Evolutionary conservation across 257 asterid genomes (phyloP).

Genomic region (Anisodus acutangulus): DNA sequence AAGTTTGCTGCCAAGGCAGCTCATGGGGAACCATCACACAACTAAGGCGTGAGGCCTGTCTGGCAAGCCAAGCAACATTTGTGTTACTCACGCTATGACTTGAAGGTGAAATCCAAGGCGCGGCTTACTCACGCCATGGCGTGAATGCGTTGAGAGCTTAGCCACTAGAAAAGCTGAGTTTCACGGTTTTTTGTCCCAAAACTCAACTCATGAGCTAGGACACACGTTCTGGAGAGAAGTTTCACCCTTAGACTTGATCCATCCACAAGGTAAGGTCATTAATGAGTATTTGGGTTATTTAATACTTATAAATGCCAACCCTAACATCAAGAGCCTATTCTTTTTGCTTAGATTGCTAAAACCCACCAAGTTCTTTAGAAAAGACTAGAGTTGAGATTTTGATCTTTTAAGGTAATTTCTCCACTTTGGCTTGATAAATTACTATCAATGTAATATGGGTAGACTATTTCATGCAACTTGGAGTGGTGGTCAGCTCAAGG

Average conservation of each 20-base stretch:
- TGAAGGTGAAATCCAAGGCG: background rate
- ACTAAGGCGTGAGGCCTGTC: constrained; percentile 3
- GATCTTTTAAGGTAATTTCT: background rate
- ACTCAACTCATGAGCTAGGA: background rate
- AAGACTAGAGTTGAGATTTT: background rate
- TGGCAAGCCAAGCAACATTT: background rate
- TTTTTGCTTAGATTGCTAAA: background rate
- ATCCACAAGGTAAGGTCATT: background rate
- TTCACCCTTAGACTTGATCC: background rate
- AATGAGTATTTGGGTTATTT: background rate
- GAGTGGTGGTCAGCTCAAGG: background rate
- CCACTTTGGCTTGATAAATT: background rate
- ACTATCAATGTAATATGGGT: background rate
- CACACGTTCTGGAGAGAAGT: background rate
- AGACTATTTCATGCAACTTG: background rate
- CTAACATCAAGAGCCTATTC: background rate
- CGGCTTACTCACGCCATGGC: background rate
- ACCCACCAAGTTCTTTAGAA: background rate
- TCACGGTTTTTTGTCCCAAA: background rate
- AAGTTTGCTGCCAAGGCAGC: constrained; percentile 13
- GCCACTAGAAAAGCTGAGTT: background rate
- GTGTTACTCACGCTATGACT: background rate
- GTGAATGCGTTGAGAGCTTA: background rate
- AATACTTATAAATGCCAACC: background rate
- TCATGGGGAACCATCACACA: background rate